Evolutionary conservation across 108 stramenopile genomes (phyloP).

Genomic region (Cyclotella atomus): DNA sequence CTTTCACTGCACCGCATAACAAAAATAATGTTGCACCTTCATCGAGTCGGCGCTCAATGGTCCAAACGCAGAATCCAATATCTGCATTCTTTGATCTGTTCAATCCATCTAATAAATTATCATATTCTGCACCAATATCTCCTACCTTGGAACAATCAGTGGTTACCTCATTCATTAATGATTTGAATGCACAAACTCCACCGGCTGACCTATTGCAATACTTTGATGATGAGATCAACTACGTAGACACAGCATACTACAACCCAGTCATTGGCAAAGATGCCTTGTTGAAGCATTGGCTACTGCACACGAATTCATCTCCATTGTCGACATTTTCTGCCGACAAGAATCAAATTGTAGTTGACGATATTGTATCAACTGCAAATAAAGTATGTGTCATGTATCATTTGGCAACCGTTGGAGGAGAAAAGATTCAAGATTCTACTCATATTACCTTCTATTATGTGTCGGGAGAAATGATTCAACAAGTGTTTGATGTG

Average conservation of each 20-base stretch:
- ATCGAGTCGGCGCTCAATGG: no score
- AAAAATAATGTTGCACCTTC: no score
- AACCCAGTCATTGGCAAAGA: slow-evolving; percentile 38
- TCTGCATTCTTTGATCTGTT: slow-evolving; percentile 11
- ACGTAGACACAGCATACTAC: slow-evolving; percentile 38
- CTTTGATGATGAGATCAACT: slow-evolving; percentile 30
- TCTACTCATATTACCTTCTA: slow-evolving; percentile 37
- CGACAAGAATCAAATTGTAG: slow-evolving; percentile 17
- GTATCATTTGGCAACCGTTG: slow-evolving; percentile 38
- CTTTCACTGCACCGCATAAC: no score
- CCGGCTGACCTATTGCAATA: slow-evolving; percentile 12
- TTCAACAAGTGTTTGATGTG: slow-evolving; percentile 33
- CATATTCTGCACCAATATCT: not conserved
- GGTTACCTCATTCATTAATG: slow-evolving; percentile 32
- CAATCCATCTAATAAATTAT: not conserved
- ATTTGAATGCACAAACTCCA: slow-evolving; percentile 25
- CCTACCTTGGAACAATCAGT: slow-evolving; percentile 2
- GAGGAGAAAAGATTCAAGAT: slow-evolving; percentile 3
- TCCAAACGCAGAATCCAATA: no score
- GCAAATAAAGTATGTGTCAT: slow-evolving; percentile 39
- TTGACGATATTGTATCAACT: slow-evolving; percentile 32
- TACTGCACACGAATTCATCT: slow-evolving; percentile 29
- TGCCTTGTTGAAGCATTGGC: slow-evolving; percentile 24
- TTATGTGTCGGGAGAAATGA: slow-evolving; percentile 23
- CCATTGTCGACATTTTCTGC: slow-evolving; percentile 26